These are phyloP conservation scores for Hypoxylon lenormandii DNA, from an alignment of 495 filamentous ascomycete species.

Conservation along the genomic window DNA sequence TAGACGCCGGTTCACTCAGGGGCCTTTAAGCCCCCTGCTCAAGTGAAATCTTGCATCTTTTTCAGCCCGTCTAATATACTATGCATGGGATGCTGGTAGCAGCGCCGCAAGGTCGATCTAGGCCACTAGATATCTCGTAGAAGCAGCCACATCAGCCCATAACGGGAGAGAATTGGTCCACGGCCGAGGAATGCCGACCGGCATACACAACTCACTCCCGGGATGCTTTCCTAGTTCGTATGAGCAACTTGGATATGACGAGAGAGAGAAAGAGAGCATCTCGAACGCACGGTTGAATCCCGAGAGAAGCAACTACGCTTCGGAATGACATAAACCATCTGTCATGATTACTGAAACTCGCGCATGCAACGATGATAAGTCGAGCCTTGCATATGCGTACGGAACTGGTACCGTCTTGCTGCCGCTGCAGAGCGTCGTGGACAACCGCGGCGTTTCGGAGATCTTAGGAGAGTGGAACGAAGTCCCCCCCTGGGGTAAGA, in stretches of 20 bases:
- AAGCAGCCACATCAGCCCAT: constrained; percentile 47
- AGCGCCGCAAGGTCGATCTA: constrained; percentile 31
- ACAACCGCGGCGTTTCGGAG: constrained; percentile 41
- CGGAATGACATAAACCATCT: constrained; percentile 36
- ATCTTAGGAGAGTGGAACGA: constrained; percentile 28
- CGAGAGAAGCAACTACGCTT: constrained; percentile 26
- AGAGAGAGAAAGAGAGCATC: background rate
- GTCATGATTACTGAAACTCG: constrained; percentile 41
- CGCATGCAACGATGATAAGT: constrained; percentile 31
- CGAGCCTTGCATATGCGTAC: constrained; percentile 35
- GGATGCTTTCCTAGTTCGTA: constrained; percentile 13
- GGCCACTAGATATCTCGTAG: constrained; percentile 31
- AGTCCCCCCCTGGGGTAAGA: constrained; percentile 15
- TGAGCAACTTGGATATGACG: constrained; percentile 2
- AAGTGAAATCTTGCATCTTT: constrained; percentile 19
- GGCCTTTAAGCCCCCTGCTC: constrained; percentile 10
- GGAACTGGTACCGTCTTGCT: constrained; percentile 29
- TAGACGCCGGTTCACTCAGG: background rate
- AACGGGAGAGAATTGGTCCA: constrained; percentile 17
- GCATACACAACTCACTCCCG: constrained; percentile 18
- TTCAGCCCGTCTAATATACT: constrained; percentile 21
- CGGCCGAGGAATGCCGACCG: constrained; percentile 18
- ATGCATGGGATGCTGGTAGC: constrained; percentile 26
- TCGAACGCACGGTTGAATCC: background rate
- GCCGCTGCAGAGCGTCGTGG: constrained; percentile 33